Percentiles rank a stretch among this genome's conserved stretches.
Conservation (phyloP, 345 rosid genomes). For the Populus alba region DNA sequence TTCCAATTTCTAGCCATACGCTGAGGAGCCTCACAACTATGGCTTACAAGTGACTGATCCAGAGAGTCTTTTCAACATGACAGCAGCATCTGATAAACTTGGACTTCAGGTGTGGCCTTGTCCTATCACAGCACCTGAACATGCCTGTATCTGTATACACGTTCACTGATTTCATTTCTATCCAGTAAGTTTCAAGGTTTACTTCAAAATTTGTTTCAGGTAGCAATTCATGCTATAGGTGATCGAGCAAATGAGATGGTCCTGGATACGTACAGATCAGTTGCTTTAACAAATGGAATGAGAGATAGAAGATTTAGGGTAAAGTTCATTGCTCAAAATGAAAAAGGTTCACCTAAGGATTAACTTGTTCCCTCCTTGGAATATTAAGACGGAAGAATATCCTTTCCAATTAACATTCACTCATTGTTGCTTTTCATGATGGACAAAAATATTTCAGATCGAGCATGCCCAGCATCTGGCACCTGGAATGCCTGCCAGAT, state of each 20-base stretch:
- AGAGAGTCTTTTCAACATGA: slow-evolving; percentile 62
- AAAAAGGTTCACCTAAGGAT: background rate
- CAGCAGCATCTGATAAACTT: slow-evolving; percentile 60
- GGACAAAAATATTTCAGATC: slow-evolving; percentile 44
- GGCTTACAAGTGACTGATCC: slow-evolving; percentile 63
- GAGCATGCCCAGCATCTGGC: slow-evolving; percentile 93
- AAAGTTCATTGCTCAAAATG: slow-evolving; percentile 25
- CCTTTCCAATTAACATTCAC: background rate
- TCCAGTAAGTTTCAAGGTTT: background rate
- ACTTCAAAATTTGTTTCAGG: slow-evolving; percentile 40
- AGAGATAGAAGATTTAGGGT: slow-evolving; percentile 87
- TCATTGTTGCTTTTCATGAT: slow-evolving; percentile 6
- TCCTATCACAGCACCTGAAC: background rate
- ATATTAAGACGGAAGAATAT: background rate
- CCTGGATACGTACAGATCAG: slow-evolving; percentile 60
- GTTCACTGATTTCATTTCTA: background rate
- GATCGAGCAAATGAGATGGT: slow-evolving; percentile 81
- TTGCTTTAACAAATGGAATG: slow-evolving; percentile 57
- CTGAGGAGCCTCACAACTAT: slow-evolving; percentile 59
- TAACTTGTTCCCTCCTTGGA: background rate
- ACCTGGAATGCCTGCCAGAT: slow-evolving; percentile 53
- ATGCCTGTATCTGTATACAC: background rate
- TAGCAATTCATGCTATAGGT: slow-evolving; percentile 92
- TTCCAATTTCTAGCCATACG: slow-evolving; percentile 54
- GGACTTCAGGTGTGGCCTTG: slow-evolving; percentile 71